Evolutionary conservation across 2,329 filamentous ascomycete species (phyloP).

Genomic region (Trichothecium sympodiale): DNA sequence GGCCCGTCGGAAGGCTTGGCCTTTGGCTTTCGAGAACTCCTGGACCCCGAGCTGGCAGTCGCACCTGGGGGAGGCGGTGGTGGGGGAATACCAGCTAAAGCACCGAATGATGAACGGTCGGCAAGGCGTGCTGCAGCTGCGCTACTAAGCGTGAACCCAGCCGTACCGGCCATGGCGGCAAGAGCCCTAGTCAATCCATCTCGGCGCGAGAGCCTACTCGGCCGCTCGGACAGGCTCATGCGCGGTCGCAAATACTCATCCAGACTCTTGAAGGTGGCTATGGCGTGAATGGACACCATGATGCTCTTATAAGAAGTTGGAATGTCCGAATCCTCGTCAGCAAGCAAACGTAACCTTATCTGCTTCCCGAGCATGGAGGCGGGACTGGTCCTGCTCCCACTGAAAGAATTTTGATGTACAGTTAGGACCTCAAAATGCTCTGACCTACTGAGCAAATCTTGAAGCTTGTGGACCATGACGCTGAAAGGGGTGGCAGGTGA

Average conservation of each 20-base stretch:
- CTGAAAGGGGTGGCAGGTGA: conserved; percentile 78
- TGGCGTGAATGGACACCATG: conserved; percentile 97
- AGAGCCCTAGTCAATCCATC: conserved; percentile 57
- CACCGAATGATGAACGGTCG: conserved; percentile 27
- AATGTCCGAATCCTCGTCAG: conserved; percentile 84
- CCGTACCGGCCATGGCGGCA: conserved; percentile 65
- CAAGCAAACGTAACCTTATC: conserved; percentile 75
- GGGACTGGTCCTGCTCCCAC: conserved; percentile 81
- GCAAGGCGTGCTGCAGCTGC: conserved; percentile 34
- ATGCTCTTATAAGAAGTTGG: conserved; percentile 82
- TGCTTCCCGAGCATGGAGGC: conserved; percentile 96
- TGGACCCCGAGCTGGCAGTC: conserved; percentile 30
- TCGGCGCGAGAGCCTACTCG: conserved; percentile 44
- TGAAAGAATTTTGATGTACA: conserved; percentile 83
- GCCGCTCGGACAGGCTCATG: conserved; percentile 68
- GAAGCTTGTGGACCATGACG: conserved; percentile 82
- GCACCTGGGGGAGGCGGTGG: conserved; percentile 23
- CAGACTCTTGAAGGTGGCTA: conserved; percentile 92
- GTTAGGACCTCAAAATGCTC: conserved; percentile 98
- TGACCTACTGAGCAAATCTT: conserved; percentile 89
- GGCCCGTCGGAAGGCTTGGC: conserved; percentile 32
- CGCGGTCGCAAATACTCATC: conserved; percentile 92
- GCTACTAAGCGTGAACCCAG: conserved; percentile 44
- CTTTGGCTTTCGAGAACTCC: conserved; percentile 33
- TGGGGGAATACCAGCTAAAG: conserved; percentile 20